Evolutionary conservation across 2,329 filamentous ascomycete species (phyloP).

Genomic region (Chrysoporthe puriensis): DNA sequence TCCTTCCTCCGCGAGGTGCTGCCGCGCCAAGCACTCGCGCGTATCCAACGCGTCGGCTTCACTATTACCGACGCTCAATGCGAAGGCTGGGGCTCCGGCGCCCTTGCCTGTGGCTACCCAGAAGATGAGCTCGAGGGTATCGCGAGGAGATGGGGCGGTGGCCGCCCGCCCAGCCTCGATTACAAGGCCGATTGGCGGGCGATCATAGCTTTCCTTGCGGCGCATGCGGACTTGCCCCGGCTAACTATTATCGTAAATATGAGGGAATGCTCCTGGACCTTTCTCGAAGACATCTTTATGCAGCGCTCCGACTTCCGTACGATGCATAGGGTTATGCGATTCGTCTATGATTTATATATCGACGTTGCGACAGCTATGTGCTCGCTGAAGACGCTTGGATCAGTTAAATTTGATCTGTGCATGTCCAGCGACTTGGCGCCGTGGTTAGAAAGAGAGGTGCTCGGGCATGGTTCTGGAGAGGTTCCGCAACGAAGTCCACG

Average conservation of each 20-base stretch:
- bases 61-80: constrained; percentile 9
- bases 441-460: constrained; percentile 18
- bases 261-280: background rate
- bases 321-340: background rate
- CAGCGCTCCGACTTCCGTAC: background rate
- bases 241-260: background rate
- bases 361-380: constrained; percentile 11
- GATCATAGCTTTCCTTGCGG: background rate
- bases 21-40: background rate
- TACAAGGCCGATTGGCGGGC: constrained; percentile 5
- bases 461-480: too few species aligned
- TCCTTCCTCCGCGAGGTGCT: background rate
- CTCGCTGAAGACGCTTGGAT: constrained; percentile 1
- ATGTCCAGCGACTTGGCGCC: background rate
- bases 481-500: too few species aligned
- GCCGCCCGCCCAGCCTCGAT: background rate
- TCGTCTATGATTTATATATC: constrained; percentile 15
- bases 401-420: background rate
- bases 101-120: background rate
- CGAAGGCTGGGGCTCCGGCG: constrained; percentile 5
- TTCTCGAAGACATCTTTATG: background rate
- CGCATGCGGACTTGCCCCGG: background rate
- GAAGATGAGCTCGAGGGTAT: background rate
- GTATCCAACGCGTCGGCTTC: background rate
- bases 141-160: background rate